Conservation (phyloP, 257 asterid genomes). For the Salvia hispanica region DNA sequence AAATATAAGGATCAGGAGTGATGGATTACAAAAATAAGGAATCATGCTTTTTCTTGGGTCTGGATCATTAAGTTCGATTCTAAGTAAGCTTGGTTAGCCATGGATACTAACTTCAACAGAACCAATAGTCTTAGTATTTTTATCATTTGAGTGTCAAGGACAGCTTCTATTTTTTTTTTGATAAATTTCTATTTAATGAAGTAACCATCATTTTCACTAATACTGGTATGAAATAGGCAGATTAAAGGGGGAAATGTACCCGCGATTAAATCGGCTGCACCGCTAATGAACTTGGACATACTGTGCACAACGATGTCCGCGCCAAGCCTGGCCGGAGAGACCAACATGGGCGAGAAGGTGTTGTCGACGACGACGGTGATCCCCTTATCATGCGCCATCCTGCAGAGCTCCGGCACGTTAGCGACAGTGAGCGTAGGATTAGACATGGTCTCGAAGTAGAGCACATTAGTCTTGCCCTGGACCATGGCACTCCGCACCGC, state of each 20-base stretch:
- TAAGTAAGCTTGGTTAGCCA: not conserved
- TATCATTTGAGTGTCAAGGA: too few species aligned
- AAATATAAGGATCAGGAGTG: not conserved
- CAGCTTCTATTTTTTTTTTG: too few species aligned
- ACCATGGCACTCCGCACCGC: conserved; percentile 60
- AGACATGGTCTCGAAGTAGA: conserved; percentile 75
- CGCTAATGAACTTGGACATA: conserved; percentile 88
- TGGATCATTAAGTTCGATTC: not conserved
- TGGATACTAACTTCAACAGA: too few species aligned
- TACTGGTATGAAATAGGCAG: not conserved
- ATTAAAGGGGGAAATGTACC: conserved; percentile 37
- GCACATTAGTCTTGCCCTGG: conserved; percentile 70
- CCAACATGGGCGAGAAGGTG: conserved; percentile 93
- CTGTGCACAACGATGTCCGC: conserved; percentile 96
- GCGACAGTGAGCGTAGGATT: conserved; percentile 88
- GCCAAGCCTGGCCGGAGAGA: conserved; percentile 87
- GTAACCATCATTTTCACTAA: too few species aligned
- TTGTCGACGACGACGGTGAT: conserved; percentile 86
- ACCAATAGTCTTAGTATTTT: too few species aligned
- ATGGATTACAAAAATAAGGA: not conserved
- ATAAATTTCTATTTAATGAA: too few species aligned
- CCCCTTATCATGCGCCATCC: conserved; percentile 85
- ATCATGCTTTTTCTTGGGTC: not conserved
- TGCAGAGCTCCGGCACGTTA: conserved; percentile 78
- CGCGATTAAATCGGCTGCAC: conserved; percentile 92